phyloP scores from a whole-genome alignment of 2,329 filamentous ascomycete genomes.

The Xylariaceae sp. region DNA sequence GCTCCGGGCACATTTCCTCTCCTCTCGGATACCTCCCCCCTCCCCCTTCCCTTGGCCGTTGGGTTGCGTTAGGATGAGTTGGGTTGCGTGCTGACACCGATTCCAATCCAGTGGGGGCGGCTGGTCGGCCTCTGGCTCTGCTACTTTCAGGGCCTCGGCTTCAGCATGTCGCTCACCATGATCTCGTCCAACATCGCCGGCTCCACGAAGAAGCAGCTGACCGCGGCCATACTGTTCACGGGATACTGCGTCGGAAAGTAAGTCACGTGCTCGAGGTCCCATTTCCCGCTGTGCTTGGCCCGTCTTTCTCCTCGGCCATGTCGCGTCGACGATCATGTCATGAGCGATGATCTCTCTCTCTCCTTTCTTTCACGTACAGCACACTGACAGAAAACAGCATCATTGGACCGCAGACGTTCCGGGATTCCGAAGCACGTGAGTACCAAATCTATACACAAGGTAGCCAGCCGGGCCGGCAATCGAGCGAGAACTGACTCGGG shows the following conservation, averaged over 20 bases:
- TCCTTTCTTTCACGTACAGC: background rate
- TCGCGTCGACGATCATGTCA: too few species aligned
- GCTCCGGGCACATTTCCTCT: background rate
- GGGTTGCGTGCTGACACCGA: too few species aligned
- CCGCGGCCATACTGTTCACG: slow-evolving; percentile 21
- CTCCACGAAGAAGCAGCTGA: slow-evolving; percentile 26
- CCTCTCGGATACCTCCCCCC: background rate
- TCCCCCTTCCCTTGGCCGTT: background rate
- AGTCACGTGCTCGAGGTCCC: slow-evolving; percentile 3
- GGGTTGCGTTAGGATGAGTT: too few species aligned
- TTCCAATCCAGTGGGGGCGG: slow-evolving; percentile 42
- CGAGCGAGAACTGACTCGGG: too few species aligned
- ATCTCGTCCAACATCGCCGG: slow-evolving; percentile 26
- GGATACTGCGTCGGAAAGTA: slow-evolving; percentile 25
- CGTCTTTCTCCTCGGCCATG: too few species aligned
- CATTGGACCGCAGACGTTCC: slow-evolving; percentile 26
- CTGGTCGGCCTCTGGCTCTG: slow-evolving; percentile 49
- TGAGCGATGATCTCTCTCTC: too few species aligned
- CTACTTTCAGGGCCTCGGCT: slow-evolving; percentile 26
- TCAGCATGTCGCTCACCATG: slow-evolving; percentile 26
- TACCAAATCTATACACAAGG: too few species aligned
- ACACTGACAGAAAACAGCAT: slow-evolving; percentile 13
- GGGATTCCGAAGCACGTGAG: slow-evolving; percentile 17
- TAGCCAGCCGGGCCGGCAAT: too few species aligned
- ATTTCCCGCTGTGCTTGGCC: too few species aligned